Percentiles rank a stretch among this genome's conserved stretches.
These are phyloP conservation scores for Mediolabrus comicus DNA, from an alignment of 108 stramenopile genomes.

Conservation along the genomic window DNA sequence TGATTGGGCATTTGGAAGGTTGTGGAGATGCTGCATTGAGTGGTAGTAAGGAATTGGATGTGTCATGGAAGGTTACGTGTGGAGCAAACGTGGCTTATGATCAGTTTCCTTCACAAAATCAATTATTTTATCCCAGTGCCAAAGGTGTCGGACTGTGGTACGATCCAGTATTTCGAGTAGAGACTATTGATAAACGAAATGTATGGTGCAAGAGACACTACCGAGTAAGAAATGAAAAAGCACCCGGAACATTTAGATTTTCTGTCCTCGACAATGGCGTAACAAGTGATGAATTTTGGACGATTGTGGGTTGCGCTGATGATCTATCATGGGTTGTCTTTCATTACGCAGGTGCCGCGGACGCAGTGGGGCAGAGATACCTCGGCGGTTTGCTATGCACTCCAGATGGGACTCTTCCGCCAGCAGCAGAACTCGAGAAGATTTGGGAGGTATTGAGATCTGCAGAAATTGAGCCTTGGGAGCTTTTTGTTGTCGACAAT, in stretches of 20 bases:
- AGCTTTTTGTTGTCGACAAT: constrained; percentile 79
- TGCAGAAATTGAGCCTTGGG: constrained; percentile 90
- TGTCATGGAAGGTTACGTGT: constrained; percentile 91
- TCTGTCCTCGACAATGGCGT: constrained; percentile 93
- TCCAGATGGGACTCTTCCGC: constrained; percentile 82
- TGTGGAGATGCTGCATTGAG: constrained; percentile 35
- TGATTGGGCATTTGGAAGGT: constrained; percentile 89
- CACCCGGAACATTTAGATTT: constrained; percentile 71
- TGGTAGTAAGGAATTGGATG: constrained; percentile 43
- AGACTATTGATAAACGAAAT: constrained; percentile 89
- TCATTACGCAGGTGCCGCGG: constrained; percentile 94
- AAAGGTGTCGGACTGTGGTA: constrained; percentile 85
- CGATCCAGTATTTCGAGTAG: constrained; percentile 95
- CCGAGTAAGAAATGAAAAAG: constrained; percentile 52
- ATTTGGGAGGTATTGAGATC: constrained; percentile 63
- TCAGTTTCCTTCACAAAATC: constrained; percentile 94
- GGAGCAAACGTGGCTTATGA: constrained; percentile 96
- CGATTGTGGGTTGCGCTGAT: constrained; percentile 87
- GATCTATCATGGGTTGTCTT: constrained; percentile 91
- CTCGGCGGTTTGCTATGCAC: constrained; percentile 90
- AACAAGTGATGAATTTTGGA: constrained; percentile 90
- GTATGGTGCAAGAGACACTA: constrained; percentile 94
- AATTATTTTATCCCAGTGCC: constrained; percentile 66
- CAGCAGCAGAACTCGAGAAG: constrained; percentile 34
- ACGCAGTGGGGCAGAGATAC: constrained; percentile 88